Base-by-base conservation (phyloP, 108 stramenopile species). In the Seminavis robusta region DNA sequence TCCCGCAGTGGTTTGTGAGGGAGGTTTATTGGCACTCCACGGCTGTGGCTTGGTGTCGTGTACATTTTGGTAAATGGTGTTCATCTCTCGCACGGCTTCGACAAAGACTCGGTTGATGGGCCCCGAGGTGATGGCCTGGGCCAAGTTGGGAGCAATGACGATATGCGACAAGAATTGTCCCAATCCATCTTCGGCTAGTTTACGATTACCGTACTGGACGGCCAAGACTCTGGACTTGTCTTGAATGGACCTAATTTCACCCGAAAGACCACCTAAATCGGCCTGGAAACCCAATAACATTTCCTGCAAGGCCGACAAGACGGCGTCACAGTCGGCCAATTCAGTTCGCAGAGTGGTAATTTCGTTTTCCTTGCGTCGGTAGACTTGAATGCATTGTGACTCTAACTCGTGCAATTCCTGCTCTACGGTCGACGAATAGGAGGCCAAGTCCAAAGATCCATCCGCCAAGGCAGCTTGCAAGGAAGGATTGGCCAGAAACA, bases 241-340 rank as follows among this genome's bases (percentile, higher is more conserved):
- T 78, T 98, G 98, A 16, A 99, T 72, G 33, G 90, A 78, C 34
- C 86, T 83, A 63, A 99, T 98, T 50, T 99, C 99, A 5, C 86
- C 93, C 31, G 84, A 88, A 48, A 98, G 86, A 23, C 95, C 95
- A 31, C 96, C 97, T 28, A 99, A 73, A 66, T 99, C 97, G 1
- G 96, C 96, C 65, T 99, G 97, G 65, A 99, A 99, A 5, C 98
- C 97, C 33, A 96, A 77, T 20, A 98, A 69, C 94, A 98, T 92
- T 77, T 94, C 92, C 56, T 98, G 96, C 83, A 99, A 70, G 9
- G 84, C 69, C n/a, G 84, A 87, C 39, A 99, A 71, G 33, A 96
- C 89, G 47, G 74, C 71, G 61, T 99, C 98, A 58, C 97, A 97
- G 17, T 73, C 87, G 31, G 92, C 84, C 58, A 99, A 73, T 69